Conservation (phyloP, 2,329 filamentous ascomycete species). For the Fusarium coicis region DNA sequence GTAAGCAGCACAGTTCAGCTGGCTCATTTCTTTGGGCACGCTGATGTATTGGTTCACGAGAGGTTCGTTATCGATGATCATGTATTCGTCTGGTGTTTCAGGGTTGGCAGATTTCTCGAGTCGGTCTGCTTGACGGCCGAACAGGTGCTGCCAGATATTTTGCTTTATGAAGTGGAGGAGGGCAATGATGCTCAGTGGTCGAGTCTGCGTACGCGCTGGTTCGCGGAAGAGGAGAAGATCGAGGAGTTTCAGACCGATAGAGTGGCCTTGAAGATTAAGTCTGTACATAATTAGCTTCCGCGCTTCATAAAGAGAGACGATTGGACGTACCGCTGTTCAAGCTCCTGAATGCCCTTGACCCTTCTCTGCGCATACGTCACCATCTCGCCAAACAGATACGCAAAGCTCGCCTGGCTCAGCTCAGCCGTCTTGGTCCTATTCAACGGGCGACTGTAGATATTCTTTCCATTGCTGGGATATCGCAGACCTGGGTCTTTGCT, state of each 20-base stretch:
- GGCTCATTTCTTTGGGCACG: constrained; percentile 93
- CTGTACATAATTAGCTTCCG: constrained; percentile 55
- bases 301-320: neutral
- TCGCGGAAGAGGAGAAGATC: constrained; percentile 93
- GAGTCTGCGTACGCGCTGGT: constrained; percentile 73
- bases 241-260: constrained; percentile 91
- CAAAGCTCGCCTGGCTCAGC: constrained; percentile 92
- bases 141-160: constrained; percentile 90
- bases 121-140: constrained; percentile 88
- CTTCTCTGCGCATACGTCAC: constrained; percentile 91
- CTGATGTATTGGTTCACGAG: constrained; percentile 94
- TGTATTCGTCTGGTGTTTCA: constrained; percentile 91
- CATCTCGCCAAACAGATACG: constrained; percentile 96
- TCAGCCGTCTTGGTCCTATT: constrained; percentile 90
- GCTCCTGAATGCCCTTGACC: constrained; percentile 91
- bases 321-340: constrained; percentile 80
- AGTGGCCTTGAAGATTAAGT: constrained; percentile 90
- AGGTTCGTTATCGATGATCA: constrained; percentile 99
- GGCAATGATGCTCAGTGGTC: constrained; percentile 88
- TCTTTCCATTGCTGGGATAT: constrained; percentile 93
- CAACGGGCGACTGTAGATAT: constrained; percentile 95
- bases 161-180: constrained; percentile 97
- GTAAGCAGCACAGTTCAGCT: constrained; percentile 95
- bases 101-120: constrained; percentile 88
- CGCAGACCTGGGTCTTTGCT: constrained; percentile 73